Evolutionary conservation across 1,284 basidiomycete species (phyloP), one percentile per base, ranked within the genome.

Genomic region (Tilletia caries): DNA sequence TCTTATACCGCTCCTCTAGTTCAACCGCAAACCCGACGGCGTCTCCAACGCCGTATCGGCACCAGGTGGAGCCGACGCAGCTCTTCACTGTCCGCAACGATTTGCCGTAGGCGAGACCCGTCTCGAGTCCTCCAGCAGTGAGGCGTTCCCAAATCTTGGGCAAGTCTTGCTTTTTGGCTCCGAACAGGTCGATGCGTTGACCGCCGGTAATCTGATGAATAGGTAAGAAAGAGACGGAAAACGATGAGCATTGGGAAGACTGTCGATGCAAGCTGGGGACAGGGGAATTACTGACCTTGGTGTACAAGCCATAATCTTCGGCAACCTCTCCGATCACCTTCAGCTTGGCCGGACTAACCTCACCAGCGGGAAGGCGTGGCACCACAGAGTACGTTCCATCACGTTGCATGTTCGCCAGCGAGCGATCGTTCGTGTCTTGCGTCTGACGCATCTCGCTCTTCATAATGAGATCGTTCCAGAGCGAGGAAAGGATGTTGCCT

Each of bases 301-400:
- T 54, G 81, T 91, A 91, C 43, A 92, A 83, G 64, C 82, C 82
- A 85, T 89, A 92, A 78, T 91, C 89, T 78, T 89, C 87, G 0
- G 89, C 90, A 3, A 91, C 88, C 71, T 87, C 84, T 0, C 89
- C 91, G n/a, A 91, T 87, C 8, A 86, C 89, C 65, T 89, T 88
- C 66, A 92, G 86, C 68, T 88, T 88, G 8, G 89, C 89, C 1
- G 91, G 90, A 0, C 89, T 90, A 50, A 90, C 86, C 79, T 90
- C 90, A 62, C 90, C 90, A 1, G 87, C 90, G 1, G 89, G 84
- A 29, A 91, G 86, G 60, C 90, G 87, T 20, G 91, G 91, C 20
- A 92, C 86, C 70, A 92, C 90, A 1, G 88, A 89, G 83, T 90
- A 91, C 0, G 90, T 88, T 8, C 88, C 91, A 73, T 91, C 89